Evolutionary conservation across 75 land plant species (phyloP).

Genomic region (Ceratopteris richardii): DNA sequence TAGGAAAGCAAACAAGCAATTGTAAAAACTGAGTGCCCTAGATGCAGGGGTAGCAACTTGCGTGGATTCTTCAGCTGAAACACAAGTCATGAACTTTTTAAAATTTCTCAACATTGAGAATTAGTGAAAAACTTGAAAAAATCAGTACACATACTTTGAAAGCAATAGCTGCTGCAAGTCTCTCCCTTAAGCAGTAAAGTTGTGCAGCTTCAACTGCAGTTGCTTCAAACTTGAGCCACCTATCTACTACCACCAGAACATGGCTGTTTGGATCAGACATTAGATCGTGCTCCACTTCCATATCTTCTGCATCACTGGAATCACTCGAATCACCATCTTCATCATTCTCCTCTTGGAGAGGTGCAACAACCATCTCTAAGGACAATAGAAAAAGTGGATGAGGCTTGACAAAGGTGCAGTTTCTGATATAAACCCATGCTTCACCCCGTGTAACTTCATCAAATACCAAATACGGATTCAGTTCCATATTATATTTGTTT

Average conservation of each 20-base stretch:
- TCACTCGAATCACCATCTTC: slow-evolving; percentile 12
- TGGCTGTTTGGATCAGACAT: slow-evolving; percentile 55
- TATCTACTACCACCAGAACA: slow-evolving; percentile 60
- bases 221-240: slow-evolving; percentile 68
- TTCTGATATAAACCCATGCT: slow-evolving; percentile 54
- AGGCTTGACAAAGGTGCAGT: slow-evolving; percentile 64
- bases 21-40: slow-evolving; percentile 58
- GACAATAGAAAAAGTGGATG: slow-evolving; percentile 74
- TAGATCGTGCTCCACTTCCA: slow-evolving; percentile 16
- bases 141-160: slow-evolving; percentile 49
- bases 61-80: slow-evolving; percentile 54
- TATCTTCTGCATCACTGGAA: slow-evolving; percentile 43
- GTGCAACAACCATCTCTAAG: slow-evolving; percentile 80
- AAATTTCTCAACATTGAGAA: slow-evolving; percentile 3
- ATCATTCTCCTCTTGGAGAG: slow-evolving; percentile 35
- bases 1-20: slow-evolving; percentile 71
- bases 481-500: slow-evolving; percentile 13
- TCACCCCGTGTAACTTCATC: slow-evolving; percentile 96
- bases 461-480: slow-evolving; percentile 46
- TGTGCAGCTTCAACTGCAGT: slow-evolving; percentile 87
- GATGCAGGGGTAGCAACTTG: slow-evolving; percentile 45
- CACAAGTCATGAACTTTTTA: not conserved
- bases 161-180: slow-evolving; percentile 62
- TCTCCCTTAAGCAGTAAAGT: slow-evolving; percentile 72
- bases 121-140: not conserved